These are phyloP conservation scores for Lasiodiplodia sp. DNA, from an alignment of 2,329 filamentous ascomycete species.

Conservation along the genomic window DNA sequence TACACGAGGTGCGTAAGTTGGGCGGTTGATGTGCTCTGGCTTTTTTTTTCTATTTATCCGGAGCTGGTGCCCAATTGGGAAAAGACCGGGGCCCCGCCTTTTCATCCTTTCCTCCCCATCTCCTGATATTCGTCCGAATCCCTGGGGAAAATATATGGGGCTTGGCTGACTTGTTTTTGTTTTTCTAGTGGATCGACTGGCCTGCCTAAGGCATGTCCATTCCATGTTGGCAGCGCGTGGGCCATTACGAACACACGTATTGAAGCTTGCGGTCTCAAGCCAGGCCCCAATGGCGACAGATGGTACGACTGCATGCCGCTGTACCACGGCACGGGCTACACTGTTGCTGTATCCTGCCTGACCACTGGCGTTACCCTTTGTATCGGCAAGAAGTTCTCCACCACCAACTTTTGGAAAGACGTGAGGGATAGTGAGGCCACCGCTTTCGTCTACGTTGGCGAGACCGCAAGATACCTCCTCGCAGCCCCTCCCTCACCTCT, in stretches of 20 bases:
- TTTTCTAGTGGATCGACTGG: constrained; percentile 69
- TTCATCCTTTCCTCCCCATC: not conserved
- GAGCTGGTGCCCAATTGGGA: not conserved
- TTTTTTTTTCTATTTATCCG: constrained; percentile 67
- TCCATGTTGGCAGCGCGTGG: constrained; percentile 42
- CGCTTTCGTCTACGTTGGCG: constrained; percentile 75
- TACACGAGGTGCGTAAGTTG: constrained; percentile 56
- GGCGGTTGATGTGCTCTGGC: constrained; percentile 48
- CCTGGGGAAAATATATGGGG: not conserved
- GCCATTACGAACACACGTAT: constrained; percentile 45
- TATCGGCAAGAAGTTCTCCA: constrained; percentile 73
- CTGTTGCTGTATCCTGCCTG: constrained; percentile 62
- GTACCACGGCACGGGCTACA: constrained; percentile 77
- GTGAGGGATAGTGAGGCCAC: constrained; percentile 72
- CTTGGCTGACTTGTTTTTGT: constrained; percentile 36
- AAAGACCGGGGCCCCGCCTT: not conserved
- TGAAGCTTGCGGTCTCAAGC: constrained; percentile 44
- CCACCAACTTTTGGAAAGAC: constrained; percentile 76
- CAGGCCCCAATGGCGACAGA: constrained; percentile 56
- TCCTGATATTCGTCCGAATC: not conserved
- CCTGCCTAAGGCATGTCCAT: constrained; percentile 68
- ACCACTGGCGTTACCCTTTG: constrained; percentile 57
- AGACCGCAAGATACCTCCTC: constrained; percentile 77
- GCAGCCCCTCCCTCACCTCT: constrained; percentile 68
- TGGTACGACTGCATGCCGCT: constrained; percentile 82